phyloP scores from a whole-genome alignment of 176 grass and related monocot genomes.

The Typha latifolia region DNA sequence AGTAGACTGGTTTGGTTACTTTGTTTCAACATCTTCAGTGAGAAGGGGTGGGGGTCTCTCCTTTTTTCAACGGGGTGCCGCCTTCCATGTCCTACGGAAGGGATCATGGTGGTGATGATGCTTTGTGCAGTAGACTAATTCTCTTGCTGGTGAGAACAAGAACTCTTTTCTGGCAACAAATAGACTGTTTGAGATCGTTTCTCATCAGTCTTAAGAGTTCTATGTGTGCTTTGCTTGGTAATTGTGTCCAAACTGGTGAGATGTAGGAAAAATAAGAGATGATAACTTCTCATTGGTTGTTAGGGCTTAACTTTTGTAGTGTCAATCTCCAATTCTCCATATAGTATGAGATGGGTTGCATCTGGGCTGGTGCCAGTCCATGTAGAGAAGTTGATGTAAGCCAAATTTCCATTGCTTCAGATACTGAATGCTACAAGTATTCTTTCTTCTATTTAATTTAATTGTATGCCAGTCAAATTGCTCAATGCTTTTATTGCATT shows the following conservation, averaged over 20 bases:
- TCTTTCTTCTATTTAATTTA: slow-evolving; percentile 1
- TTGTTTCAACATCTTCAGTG: background rate
- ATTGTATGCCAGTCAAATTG: background rate
- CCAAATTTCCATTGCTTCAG: background rate
- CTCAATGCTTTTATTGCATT: background rate
- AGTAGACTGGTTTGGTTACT: slow-evolving; percentile 15
- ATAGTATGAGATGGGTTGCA: slow-evolving; percentile 1
- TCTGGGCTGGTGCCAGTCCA: no score
- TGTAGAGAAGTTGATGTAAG: no score
- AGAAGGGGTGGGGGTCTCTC: background rate
- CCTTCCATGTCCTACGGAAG: background rate
- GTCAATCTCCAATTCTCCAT: background rate
- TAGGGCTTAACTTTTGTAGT: background rate
- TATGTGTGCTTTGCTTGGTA: background rate
- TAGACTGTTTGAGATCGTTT: background rate
- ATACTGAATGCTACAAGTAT: background rate
- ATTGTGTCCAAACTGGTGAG: background rate
- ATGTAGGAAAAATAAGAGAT: background rate
- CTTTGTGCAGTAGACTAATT: background rate
- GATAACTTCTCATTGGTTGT: background rate
- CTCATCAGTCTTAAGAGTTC: background rate
- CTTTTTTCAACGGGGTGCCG: background rate
- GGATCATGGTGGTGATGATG: background rate
- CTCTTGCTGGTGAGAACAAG: background rate
- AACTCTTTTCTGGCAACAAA: background rate